Evolutionary conservation across 2,329 filamentous ascomycete genomes (phyloP), one percentile per base, ranked within the genome.

Genomic region (Thermothelomyces thermophilus): DNA sequence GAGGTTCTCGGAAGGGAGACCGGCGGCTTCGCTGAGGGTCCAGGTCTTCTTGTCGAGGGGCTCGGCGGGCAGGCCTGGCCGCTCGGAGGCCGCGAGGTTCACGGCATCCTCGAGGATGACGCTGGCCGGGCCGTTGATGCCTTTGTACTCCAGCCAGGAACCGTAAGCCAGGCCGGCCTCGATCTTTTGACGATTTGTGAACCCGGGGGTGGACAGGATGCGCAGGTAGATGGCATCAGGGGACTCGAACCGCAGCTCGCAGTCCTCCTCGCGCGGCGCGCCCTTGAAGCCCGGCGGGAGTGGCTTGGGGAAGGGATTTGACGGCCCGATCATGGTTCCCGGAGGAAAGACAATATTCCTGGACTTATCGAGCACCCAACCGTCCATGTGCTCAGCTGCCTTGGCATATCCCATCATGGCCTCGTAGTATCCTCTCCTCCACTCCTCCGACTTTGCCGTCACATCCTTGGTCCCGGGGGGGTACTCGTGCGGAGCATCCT

Each of bases 361-460:
- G 8, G 76, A 83, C 39, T 69, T 80, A 66, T 95, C 89, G 37
- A 77, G 73, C 14, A 94, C 74, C 76, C 84, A 89, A 41, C 85
- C 86, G 56, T 95, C 87, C 20, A 94, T 70, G 58, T 90, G 81
- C 68, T 96, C 90, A 4, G 89, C 83, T 0, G 84, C 81, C 57
- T 80, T 80, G 0, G 85, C 90, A 52, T 81, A 80, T 10, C 84
- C 76, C 80, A 96, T 87, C 41, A 96, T 70, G 3, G 83, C 77
- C 61, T 94, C 82, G 62, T 85, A 90, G 68, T 97, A 97, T 1
- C 89, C 90, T 48, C 87, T 76, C 60, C 85, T 75, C 91, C 90
- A 97, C 43, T 84, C 75, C 66, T 94, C 88, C 55, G 82, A 84
- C 71, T 90, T 95, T 6, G 69, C 75, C 1, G 79, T 79, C 49